Percentiles rank a stretch among this genome's conserved stretches.
These are phyloP conservation scores for Rhodomyrtus tomentosa DNA, from an alignment of 345 rosid species.

Conservation along the genomic window DNA sequence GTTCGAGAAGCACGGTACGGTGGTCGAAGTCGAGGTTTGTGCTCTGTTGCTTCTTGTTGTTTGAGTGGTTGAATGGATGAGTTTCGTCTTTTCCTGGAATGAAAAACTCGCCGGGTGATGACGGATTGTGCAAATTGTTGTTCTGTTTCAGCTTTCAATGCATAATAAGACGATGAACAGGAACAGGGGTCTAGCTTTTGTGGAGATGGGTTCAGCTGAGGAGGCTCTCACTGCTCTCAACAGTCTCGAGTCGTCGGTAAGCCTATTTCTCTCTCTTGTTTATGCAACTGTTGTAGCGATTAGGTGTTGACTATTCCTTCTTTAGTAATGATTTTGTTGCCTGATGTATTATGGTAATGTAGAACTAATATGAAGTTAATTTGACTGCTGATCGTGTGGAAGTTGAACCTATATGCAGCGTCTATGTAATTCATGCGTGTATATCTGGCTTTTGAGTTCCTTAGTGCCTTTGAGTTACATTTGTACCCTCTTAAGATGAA, in stretches of 20 bases:
- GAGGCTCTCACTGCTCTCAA: slow-evolving; percentile 54
- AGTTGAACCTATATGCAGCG: background rate
- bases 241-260: slow-evolving; percentile 51
- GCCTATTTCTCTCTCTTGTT: background rate
- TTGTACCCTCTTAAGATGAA: background rate
- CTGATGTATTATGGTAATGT: background rate
- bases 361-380: background rate
- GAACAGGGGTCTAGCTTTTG: slow-evolving; percentile 74
- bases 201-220: slow-evolving; percentile 65
- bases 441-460: background rate
- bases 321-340: background rate
- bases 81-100: background rate
- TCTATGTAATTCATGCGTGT: background rate
- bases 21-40: slow-evolving; percentile 62
- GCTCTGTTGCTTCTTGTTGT: background rate
- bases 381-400: background rate
- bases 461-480: background rate
- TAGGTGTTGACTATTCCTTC: background rate
- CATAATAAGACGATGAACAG: slow-evolving; percentile 51
- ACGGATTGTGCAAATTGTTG: background rate
- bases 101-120: background rate
- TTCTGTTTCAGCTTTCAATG: slow-evolving; percentile 60
- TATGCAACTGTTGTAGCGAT: background rate
- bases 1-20: slow-evolving; percentile 61
- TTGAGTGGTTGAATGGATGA: background rate